These are phyloP conservation scores for Rhipidocladum racemiflorum DNA, from an alignment of 176 grass and related monocot genomes.

Conservation along the genomic window DNA sequence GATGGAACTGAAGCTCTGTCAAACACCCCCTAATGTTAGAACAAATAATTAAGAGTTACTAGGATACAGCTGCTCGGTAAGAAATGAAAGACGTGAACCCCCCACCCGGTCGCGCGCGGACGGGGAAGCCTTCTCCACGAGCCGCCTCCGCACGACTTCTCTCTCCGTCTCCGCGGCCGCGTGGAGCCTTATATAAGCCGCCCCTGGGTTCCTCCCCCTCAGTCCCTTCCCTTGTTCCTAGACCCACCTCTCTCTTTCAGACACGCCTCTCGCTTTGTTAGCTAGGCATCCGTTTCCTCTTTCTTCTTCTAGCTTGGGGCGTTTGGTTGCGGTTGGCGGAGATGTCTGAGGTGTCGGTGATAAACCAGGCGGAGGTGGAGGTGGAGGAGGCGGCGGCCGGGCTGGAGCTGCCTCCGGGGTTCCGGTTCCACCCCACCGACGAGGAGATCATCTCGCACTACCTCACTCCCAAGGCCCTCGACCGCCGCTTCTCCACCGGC, in stretches of 20 bases:
- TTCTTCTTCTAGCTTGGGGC: not conserved
- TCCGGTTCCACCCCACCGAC: slow-evolving; percentile 94
- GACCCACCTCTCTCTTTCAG: slow-evolving; percentile 47
- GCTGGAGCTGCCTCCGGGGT: slow-evolving; percentile 81
- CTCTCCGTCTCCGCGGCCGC: not conserved
- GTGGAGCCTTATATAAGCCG: slow-evolving; percentile 34
- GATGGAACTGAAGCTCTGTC: no score
- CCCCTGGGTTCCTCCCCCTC: slow-evolving; percentile 17
- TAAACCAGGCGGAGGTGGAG: slow-evolving; percentile 56
- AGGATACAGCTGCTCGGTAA: slow-evolving; percentile 1
- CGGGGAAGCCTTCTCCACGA: slow-evolving; percentile 16
- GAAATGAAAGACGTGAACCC: not conserved
- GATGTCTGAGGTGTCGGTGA: slow-evolving; percentile 56
- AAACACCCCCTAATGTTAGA: no score
- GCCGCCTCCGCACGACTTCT: slow-evolving; percentile 38
- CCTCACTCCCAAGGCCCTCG: slow-evolving; percentile 61
- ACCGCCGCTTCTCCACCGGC: slow-evolving; percentile 45
- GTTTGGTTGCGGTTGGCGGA: not conserved
- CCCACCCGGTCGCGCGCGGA: slow-evolving; percentile 7
- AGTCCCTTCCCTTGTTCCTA: not conserved
- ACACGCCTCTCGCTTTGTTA: slow-evolving; percentile 12
- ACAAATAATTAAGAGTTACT: slow-evolving; percentile 24
- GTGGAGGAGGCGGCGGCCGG: slow-evolving; percentile 34
- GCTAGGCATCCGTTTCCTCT: slow-evolving; percentile 28
- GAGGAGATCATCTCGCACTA: slow-evolving; percentile 96